These are phyloP conservation scores for Medakamo hakoo DNA, from an alignment of 139 green algal genomes.

Conservation along the genomic window DNA sequence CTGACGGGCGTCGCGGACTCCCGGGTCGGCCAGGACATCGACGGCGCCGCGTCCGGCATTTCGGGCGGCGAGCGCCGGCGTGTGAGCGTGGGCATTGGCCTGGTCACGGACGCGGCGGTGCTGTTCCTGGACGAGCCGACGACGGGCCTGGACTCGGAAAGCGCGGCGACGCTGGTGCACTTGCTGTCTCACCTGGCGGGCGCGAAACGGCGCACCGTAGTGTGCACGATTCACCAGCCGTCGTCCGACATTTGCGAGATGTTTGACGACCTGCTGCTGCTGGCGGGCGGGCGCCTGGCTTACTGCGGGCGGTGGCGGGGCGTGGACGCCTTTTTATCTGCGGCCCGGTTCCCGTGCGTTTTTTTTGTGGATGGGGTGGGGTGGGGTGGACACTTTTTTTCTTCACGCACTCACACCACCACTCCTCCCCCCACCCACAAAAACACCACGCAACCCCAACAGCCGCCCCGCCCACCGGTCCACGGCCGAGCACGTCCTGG, in stretches of 20 bases:
- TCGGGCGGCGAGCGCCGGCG: constrained; percentile 37
- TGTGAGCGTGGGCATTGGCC: constrained; percentile 23
- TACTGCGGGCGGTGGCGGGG: constrained; percentile 16
- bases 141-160: constrained; percentile 18
- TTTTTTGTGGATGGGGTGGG: no score
- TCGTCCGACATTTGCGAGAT: constrained; percentile 21
- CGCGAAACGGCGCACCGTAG: constrained; percentile 11
- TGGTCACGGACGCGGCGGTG: constrained; percentile 23
- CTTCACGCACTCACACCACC: not conserved
- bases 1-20: constrained; percentile 25
- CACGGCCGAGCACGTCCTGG: constrained; percentile 4
- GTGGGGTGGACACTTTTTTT: not conserved
- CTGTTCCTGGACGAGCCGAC: constrained; percentile 45
- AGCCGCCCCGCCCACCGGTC: not conserved
- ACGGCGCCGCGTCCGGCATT: constrained; percentile 14
- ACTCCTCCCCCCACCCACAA: no score
- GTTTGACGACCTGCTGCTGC: constrained; percentile 25
- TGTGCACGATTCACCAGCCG: constrained; percentile 40
- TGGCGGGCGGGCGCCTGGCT: constrained; percentile 15
- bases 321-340: not conserved
- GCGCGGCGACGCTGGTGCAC: constrained; percentile 25
- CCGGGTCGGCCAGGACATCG: constrained; percentile 22
- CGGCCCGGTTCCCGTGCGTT: not conserved
- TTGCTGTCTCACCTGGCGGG: constrained; percentile 10
- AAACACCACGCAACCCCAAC: not conserved